Conservation (phyloP, 1,139 yeast species). For the Yamadazyma dushanensis region DNA sequence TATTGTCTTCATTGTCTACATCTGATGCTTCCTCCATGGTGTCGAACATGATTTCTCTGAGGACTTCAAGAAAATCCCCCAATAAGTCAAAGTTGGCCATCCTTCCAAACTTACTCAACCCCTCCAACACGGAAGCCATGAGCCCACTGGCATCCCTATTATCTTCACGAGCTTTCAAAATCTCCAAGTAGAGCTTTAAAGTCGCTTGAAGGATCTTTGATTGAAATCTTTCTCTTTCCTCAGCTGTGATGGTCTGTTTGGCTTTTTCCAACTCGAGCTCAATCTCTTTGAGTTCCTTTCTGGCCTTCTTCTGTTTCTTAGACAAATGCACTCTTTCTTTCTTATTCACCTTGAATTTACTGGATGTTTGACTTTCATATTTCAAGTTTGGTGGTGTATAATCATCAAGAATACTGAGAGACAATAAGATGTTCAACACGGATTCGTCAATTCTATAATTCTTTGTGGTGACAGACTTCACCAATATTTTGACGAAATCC, state of each 20-base stretch:
- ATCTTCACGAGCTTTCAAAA: slow-evolving; percentile 53
- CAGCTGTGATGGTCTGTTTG: slow-evolving; percentile 81
- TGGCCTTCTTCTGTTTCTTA: slow-evolving; percentile 80
- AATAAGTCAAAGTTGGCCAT: slow-evolving; percentile 89
- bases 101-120: slow-evolving; percentile 85
- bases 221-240: slow-evolving; percentile 83
- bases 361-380: slow-evolving; percentile 37
- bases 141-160: slow-evolving; percentile 54
- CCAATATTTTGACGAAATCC: slow-evolving; percentile 66
- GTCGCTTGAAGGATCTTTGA: slow-evolving; percentile 77
- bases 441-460: slow-evolving; percentile 82
- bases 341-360: slow-evolving; percentile 59
- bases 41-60: slow-evolving; percentile 72
- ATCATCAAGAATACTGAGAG: slow-evolving; percentile 74
- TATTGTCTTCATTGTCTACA: slow-evolving; percentile 21
- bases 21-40: slow-evolving; percentile 31
- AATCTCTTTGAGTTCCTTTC: slow-evolving; percentile 82
- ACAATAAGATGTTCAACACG: slow-evolving; percentile 70
- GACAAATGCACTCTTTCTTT: slow-evolving; percentile 88
- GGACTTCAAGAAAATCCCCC: slow-evolving; percentile 88
- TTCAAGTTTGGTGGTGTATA: slow-evolving; percentile 58
- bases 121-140: slow-evolving; percentile 88
- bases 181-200: slow-evolving; percentile 72
- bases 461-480: slow-evolving; percentile 72
- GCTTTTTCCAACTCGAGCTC: slow-evolving; percentile 89